These are phyloP conservation scores for Fusarium praegraminearum DNA, from an alignment of 2,329 filamentous ascomycete genomes.

Conservation along the genomic window DNA sequence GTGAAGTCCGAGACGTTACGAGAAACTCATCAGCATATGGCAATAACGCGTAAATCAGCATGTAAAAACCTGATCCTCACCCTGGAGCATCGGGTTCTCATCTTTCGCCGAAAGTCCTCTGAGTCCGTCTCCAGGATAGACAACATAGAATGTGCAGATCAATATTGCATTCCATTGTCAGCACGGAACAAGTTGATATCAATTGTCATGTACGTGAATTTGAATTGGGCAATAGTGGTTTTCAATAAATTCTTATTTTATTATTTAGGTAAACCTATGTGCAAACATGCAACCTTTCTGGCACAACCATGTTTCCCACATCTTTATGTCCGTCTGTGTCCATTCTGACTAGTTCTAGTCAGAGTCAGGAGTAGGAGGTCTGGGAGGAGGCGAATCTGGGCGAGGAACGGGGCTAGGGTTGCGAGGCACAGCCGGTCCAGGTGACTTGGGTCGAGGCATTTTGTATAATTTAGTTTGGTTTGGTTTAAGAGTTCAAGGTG, in stretches of 20 bases:
- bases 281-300: background rate
- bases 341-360: background rate
- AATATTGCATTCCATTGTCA: too few species aligned
- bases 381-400: background rate
- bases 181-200: background rate
- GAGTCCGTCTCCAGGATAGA: background rate
- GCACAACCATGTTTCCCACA: too few species aligned
- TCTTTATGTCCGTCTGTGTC: too few species aligned
- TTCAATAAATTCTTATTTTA: too few species aligned
- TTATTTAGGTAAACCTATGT: accelerated
- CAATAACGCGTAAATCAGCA: too few species aligned
- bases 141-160: too few species aligned
- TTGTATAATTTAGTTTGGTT: background rate
- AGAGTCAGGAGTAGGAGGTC: background rate
- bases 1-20: too few species aligned
- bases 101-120: too few species aligned
- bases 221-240: background rate
- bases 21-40: too few species aligned
- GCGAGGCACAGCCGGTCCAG: background rate
- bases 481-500: too few species aligned
- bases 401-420: background rate
- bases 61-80: too few species aligned
- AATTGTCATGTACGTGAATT: background rate
- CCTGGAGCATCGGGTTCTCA: too few species aligned
- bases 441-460: background rate